These are phyloP conservation scores for Colletotrichum orbiculare DNA, from an alignment of 2,329 filamentous ascomycete genomes.

Conservation along the genomic window DNA sequence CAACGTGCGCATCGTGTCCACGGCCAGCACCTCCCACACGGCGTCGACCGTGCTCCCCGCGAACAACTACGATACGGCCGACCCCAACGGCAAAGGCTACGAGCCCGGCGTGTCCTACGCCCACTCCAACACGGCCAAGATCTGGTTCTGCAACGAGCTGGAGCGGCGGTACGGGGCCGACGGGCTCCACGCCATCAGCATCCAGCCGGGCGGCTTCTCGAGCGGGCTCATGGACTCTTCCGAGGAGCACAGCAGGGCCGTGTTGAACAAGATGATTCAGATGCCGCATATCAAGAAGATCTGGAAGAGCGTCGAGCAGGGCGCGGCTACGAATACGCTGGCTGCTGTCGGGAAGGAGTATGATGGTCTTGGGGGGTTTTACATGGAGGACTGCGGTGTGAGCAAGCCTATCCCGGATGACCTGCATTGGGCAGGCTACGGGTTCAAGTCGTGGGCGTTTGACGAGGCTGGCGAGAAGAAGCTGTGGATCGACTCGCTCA, in stretches of 20 bases:
- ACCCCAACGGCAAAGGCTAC: conserved; percentile 43
- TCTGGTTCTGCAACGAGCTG: conserved; percentile 62
- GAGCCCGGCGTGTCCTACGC: conserved; percentile 53
- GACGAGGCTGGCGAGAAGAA: conserved; percentile 12
- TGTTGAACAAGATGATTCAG: background rate
- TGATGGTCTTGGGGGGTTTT: no score
- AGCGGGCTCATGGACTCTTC: conserved; percentile 11
- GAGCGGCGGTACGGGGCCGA: conserved; percentile 49
- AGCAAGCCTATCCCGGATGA: no score
- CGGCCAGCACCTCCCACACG: conserved; percentile 56
- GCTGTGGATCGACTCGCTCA: conserved; percentile 12
- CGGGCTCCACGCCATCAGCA: conserved; percentile 46
- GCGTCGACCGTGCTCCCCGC: conserved; percentile 29
- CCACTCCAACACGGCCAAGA: conserved; percentile 61
- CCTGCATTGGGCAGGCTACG: no score
- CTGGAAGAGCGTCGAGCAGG: no score
- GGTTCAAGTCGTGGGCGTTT: background rate
- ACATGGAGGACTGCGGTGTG: no score
- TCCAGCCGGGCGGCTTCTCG: conserved; percentile 19
- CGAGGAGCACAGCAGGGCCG: background rate
- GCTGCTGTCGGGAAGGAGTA: no score
- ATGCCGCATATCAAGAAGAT: no score
- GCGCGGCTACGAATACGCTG: no score
- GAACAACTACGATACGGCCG: conserved; percentile 43
- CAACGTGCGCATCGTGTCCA: conserved; percentile 56